A percentile compares a stretch with the other conserved stretches of the same genome.
Evolutionary conservation across 1,284 basidiomycete genomes (phyloP).

Genomic region (Flammula alnicola): DNA sequence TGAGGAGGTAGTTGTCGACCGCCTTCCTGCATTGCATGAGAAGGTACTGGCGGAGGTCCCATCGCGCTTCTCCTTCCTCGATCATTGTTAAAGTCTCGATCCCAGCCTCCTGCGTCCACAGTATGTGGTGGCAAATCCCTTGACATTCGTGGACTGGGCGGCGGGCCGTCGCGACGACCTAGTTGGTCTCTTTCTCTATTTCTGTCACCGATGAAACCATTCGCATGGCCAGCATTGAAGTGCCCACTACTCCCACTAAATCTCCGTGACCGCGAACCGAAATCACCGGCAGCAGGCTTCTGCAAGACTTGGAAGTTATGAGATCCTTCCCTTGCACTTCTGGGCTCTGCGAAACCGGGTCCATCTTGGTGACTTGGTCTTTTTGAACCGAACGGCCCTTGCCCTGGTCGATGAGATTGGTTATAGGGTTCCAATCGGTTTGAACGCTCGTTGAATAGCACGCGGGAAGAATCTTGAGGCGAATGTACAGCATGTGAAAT

Average conservation of each 20-base stretch:
- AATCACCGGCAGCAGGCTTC: conserved; percentile 37
- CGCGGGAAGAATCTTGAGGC: conserved; percentile 60
- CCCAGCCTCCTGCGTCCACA: conserved; percentile 25
- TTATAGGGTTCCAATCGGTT: conserved; percentile 83
- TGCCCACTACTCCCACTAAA: conserved; percentile 36
- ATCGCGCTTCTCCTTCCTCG: conserved; percentile 47
- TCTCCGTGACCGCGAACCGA: conserved; percentile 31
- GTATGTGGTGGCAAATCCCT: conserved; percentile 27
- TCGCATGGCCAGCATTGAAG: conserved; percentile 27
- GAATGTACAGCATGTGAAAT: conserved; percentile 49
- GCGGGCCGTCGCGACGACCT: conserved; percentile 34
- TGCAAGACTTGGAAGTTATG: conserved; percentile 41
- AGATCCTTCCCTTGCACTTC: conserved; percentile 48
- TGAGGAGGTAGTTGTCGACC: conserved; percentile 55
- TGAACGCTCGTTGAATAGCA: conserved; percentile 89
- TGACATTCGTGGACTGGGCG: conserved; percentile 37
- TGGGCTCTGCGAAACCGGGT: conserved; percentile 44
- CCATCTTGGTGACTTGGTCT: conserved; percentile 51
- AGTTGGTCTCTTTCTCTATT: conserved; percentile 32
- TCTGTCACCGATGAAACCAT: conserved; percentile 22
- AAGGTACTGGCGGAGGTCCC: conserved; percentile 54
- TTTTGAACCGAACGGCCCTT: conserved; percentile 42
- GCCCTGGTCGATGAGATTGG: conserved; percentile 40
- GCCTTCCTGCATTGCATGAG: conserved; percentile 40
- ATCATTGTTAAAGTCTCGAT: conserved; percentile 32